Conservation (phyloP, 2,329 filamentous ascomycete genomes). For the Paradendryphiella salina region DNA sequence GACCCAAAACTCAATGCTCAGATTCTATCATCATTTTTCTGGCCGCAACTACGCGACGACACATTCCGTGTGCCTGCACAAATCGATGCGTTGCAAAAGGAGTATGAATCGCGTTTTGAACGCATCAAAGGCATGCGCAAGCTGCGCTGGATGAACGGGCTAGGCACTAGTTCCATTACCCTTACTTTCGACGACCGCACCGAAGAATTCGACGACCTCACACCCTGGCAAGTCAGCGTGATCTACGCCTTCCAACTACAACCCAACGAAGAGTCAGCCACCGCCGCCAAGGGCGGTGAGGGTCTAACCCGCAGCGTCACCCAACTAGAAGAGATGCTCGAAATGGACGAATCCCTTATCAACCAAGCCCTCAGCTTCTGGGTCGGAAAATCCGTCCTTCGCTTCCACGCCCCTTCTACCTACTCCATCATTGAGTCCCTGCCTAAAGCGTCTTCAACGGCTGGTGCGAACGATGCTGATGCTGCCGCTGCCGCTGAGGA, state of each 20-base stretch:
- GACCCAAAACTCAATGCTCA: conserved; percentile 67
- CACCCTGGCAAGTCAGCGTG: conserved; percentile 85
- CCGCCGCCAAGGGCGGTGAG: conserved; percentile 19
- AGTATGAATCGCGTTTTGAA: conserved; percentile 77
- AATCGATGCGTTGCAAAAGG: conserved; percentile 64
- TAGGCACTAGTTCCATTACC: conserved; percentile 79
- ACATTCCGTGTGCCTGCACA: conserved; percentile 65
- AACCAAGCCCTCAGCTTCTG: conserved; percentile 70
- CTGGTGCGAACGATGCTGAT: conserved; percentile 28
- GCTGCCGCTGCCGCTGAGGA: conserved; percentile 48
- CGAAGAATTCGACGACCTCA: conserved; percentile 72
- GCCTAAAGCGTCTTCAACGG: conserved; percentile 36
- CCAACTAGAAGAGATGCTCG: conserved; percentile 58
- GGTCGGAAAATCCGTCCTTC: conserved; percentile 69
- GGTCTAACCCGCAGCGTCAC: conserved; percentile 47
- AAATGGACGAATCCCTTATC: conserved; percentile 75
- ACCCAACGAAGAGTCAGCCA: conserved; percentile 34
- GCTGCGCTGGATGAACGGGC: conserved; percentile 81
- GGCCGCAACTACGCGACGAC: conserved; percentile 78
- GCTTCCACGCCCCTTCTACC: conserved; percentile 51
- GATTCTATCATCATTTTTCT: conserved; percentile 90
- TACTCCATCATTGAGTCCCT: conserved; percentile 68
- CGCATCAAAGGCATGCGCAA: conserved; percentile 80
- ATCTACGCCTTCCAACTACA: conserved; percentile 76
- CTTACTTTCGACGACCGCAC: conserved; percentile 81